These are phyloP conservation scores for Catharanthus roseus DNA, from an alignment of 257 asterid genomes.

Conservation along the genomic window DNA sequence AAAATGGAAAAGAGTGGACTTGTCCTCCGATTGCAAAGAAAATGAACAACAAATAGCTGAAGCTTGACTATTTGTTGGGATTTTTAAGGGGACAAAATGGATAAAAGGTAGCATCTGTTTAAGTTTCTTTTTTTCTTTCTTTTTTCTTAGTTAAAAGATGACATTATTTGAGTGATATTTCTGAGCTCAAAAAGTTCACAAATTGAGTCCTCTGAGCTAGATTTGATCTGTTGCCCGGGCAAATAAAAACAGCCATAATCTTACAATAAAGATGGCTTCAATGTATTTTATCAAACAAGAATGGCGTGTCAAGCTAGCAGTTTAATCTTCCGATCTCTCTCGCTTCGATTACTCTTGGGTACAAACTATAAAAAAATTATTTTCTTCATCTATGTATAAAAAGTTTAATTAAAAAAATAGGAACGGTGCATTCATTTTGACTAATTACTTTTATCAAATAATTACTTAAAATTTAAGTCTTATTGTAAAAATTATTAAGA, in stretches of 20 bases:
- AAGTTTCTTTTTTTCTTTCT: not conserved
- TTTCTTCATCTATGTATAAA: too few species aligned
- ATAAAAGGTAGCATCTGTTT: not conserved
- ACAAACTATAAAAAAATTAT: too few species aligned
- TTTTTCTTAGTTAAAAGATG: not conserved
- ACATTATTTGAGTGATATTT: too few species aligned
- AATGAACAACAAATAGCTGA: not conserved
- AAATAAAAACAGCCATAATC: too few species aligned
- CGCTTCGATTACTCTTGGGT: too few species aligned
- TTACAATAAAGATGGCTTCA: not conserved
- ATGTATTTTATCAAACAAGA: too few species aligned
- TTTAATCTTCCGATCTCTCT: too few species aligned
- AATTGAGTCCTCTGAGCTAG: not conserved
- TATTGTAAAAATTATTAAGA: too few species aligned
- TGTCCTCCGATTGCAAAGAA: slow-evolving; percentile 10
- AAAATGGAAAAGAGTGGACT: slow-evolving; percentile 48
- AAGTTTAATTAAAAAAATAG: too few species aligned
- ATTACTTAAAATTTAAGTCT: too few species aligned
- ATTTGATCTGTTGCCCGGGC: not conserved
- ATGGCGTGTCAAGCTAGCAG: too few species aligned
- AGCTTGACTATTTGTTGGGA: not conserved
- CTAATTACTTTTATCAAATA: too few species aligned
- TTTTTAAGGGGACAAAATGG: not conserved
- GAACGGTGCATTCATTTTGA: not conserved
- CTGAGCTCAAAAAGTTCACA: not conserved